phyloP scores from a whole-genome alignment of 2,329 filamentous ascomycete genomes.

The Gnomoniopsis smithogilvyi region DNA sequence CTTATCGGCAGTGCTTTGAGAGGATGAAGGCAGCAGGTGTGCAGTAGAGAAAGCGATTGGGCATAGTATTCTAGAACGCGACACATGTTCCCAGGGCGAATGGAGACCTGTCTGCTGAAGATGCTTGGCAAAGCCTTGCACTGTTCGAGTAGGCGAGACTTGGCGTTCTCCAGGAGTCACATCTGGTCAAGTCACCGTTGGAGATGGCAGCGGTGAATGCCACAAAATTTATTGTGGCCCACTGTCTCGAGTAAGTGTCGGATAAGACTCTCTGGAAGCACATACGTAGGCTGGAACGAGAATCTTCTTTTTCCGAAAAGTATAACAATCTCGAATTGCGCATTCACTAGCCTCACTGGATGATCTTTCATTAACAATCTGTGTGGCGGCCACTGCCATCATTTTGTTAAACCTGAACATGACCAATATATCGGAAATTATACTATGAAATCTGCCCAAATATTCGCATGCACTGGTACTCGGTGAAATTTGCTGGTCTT shows the following conservation, averaged over 20 bases:
- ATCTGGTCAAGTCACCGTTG: neutral
- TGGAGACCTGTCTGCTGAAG: neutral
- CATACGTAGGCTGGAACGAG: neutral
- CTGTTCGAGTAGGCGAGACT: too few relatives aligned
- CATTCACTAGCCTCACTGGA: too few relatives aligned
- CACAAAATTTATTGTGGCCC: neutral
- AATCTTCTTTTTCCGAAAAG: too few relatives aligned
- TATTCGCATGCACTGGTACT: too few relatives aligned
- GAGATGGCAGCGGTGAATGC: neutral
- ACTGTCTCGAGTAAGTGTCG: neutral
- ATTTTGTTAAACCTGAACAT: too few relatives aligned
- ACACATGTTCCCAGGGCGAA: neutral
- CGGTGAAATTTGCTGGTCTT: neutral
- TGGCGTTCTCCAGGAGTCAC: neutral
- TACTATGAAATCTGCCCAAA: too few relatives aligned
- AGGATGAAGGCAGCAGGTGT: constrained; percentile 57
- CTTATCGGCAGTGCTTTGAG: constrained; percentile 60
- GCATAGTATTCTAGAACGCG: neutral
- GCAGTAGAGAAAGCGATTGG: constrained; percentile 32
- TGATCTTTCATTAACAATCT: too few relatives aligned
- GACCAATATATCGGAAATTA: too few relatives aligned
- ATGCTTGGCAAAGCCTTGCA: neutral
- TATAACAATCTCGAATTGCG: too few relatives aligned
- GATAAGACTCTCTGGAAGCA: neutral
- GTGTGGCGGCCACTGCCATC: too few relatives aligned